Percentiles rank a stretch among this genome's conserved stretches.
Evolutionary conservation across 2,329 filamentous ascomycete genomes (phyloP).

Genomic region (Clarireedia hainanense): DNA sequence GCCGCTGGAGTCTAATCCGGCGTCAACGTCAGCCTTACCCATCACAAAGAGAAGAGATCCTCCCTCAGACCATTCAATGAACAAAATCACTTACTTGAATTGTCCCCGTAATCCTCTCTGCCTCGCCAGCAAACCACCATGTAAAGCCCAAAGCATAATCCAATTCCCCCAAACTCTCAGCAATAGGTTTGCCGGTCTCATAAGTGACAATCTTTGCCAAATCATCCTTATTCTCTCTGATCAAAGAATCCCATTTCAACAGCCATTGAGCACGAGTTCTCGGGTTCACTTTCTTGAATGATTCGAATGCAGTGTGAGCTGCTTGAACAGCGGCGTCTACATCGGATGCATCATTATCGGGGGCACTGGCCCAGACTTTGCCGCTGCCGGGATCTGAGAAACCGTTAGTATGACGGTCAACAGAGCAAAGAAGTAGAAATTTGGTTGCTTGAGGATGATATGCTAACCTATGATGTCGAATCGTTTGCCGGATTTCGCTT

Average conservation of each 20-base stretch:
- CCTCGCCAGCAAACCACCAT: slow-evolving; percentile 53
- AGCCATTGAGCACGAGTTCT: slow-evolving; percentile 53
- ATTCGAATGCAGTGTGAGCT: slow-evolving; percentile 52
- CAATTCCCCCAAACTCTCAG: slow-evolving; percentile 43
- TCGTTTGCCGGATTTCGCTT: slow-evolving; percentile 46
- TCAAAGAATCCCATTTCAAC: slow-evolving; percentile 57
- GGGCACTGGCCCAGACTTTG: slow-evolving; percentile 35
- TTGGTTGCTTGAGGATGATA: not conserved
- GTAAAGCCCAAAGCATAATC: slow-evolving; percentile 44
- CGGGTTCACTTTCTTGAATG: slow-evolving; percentile 52
- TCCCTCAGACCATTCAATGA: too few species aligned
- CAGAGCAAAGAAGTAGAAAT: not conserved
- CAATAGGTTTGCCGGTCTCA: slow-evolving; percentile 46
- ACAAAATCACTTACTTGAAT: slow-evolving; percentile 31
- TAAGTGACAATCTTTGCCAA: slow-evolving; percentile 55
- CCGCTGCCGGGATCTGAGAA: slow-evolving; percentile 38
- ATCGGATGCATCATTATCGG: slow-evolving; percentile 43
- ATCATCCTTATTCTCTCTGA: slow-evolving; percentile 53
- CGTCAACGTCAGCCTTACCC: not conserved
- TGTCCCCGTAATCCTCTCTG: slow-evolving; percentile 54
- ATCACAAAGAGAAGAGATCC: not conserved
- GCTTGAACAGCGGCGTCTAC: slow-evolving; percentile 52
- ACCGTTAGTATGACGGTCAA: not conserved
- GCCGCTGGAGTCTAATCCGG: slow-evolving; percentile 41
- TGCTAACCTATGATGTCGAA: slow-evolving; percentile 46